These are phyloP conservation scores for Nothopassalora personata DNA, from an alignment of 2,329 filamentous ascomycete genomes.

Conservation along the genomic window DNA sequence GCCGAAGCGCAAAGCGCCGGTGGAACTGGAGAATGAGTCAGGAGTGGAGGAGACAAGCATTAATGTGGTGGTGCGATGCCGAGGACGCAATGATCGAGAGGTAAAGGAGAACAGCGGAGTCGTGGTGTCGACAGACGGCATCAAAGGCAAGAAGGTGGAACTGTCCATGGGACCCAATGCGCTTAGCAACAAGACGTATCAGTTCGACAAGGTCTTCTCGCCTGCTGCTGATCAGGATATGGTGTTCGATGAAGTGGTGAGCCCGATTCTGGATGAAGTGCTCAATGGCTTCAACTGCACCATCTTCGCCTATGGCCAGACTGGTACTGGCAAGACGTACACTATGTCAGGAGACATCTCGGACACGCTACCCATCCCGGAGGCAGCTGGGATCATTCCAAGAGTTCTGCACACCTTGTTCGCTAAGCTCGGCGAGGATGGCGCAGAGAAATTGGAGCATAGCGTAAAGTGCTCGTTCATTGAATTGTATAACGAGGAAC, in stretches of 20 bases:
- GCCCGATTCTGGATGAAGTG: slow-evolving; percentile 91
- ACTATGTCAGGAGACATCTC: slow-evolving; percentile 99
- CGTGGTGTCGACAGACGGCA: slow-evolving; percentile 81
- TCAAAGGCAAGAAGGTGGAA: slow-evolving; percentile 76
- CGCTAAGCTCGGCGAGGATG: slow-evolving; percentile 68
- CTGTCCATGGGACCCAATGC: slow-evolving; percentile 89
- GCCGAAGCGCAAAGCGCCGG: slow-evolving; percentile 77
- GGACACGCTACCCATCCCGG: slow-evolving; percentile 81
- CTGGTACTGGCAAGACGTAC: slow-evolving; percentile 96
- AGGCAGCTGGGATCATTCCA: slow-evolving; percentile 91
- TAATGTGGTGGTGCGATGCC: slow-evolving; percentile 91
- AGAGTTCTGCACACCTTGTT: slow-evolving; percentile 85
- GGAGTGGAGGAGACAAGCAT: slow-evolving; percentile 83
- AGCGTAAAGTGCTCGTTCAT: slow-evolving; percentile 98
- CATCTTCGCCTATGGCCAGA: slow-evolving; percentile 97
- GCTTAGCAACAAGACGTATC: slow-evolving; percentile 91
- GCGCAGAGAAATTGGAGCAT: slow-evolving; percentile 62
- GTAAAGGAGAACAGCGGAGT: slow-evolving; percentile 91
- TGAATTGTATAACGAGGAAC: slow-evolving; percentile 95
- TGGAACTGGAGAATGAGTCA: slow-evolving; percentile 56
- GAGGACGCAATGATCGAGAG: slow-evolving; percentile 87
- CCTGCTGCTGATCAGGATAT: slow-evolving; percentile 89
- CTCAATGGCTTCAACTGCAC: slow-evolving; percentile 94
- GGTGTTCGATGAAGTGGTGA: slow-evolving; percentile 92
- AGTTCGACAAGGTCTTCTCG: slow-evolving; percentile 96